Percentiles rank a stretch among this genome's conserved stretches.
phyloP scores from a whole-genome alignment of 2,329 filamentous ascomycete species.

The Fusarium pseudoanthophilum region DNA sequence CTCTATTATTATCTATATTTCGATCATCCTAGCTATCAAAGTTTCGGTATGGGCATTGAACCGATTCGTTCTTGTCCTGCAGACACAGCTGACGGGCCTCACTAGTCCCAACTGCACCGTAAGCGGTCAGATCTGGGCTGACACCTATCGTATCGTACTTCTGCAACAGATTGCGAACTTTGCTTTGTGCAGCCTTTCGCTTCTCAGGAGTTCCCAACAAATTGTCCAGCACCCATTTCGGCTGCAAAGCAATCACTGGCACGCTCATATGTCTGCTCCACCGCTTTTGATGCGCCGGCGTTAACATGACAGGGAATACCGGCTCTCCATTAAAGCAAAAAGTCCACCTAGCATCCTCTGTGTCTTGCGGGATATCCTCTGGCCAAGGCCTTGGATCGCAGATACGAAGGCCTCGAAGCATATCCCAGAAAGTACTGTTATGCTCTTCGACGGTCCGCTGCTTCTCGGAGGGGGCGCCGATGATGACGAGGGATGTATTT shows the following conservation, averaged over 20 bases:
- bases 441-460: background rate
- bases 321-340: background rate
- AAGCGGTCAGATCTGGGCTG: background rate
- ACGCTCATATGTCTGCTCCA: background rate
- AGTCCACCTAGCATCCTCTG: background rate
- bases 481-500: background rate
- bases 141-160: background rate
- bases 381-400: background rate
- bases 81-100: background rate
- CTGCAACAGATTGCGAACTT: background rate
- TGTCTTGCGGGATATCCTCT: background rate
- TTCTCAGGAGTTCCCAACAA: background rate
- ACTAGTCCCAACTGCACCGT: background rate
- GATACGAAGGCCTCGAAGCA: background rate
- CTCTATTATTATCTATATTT: fast-evolving
- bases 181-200: fast-evolving
- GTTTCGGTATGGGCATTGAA: background rate
- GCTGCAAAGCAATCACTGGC: fast-evolving
- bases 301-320: background rate
- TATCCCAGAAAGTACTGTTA: background rate
- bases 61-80: background rate
- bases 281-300: fast-evolving
- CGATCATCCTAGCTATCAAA: background rate
- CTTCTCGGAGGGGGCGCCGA: background rate
- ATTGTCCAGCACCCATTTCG: background rate